These are phyloP conservation scores for Aspergillus versicolor DNA, from an alignment of 2,329 filamentous ascomycete species.

Conservation along the genomic window DNA sequence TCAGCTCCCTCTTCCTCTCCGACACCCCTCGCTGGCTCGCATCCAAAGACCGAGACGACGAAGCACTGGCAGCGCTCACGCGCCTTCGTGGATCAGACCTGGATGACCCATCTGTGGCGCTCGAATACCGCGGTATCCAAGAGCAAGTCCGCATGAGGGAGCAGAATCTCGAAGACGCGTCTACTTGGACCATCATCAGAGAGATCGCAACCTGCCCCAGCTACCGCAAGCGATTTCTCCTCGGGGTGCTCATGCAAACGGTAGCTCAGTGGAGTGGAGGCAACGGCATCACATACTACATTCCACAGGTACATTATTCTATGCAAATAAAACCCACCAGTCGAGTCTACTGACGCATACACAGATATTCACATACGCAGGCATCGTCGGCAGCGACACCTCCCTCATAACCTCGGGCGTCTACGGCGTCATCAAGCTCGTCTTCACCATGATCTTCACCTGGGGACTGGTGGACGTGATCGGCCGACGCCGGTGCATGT, in stretches of 20 bases:
- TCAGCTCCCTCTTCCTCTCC: constrained; percentile 50
- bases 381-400: constrained; percentile 44
- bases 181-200: constrained; percentile 46
- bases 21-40: constrained; percentile 59
- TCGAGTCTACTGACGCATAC: too few species aligned
- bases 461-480: constrained; percentile 56
- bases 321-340: too few species aligned
- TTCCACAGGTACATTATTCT: constrained; percentile 31
- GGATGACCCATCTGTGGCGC: constrained; percentile 12
- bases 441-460: constrained; percentile 58
- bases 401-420: constrained; percentile 56
- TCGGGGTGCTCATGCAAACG: constrained; percentile 55
- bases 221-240: constrained; percentile 54
- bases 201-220: constrained; percentile 48
- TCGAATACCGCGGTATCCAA: constrained; percentile 46
- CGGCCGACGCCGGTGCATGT: constrained; percentile 52
- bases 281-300: constrained; percentile 60
- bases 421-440: constrained; percentile 57
- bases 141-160: too few species aligned
- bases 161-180: constrained; percentile 37
- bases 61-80: constrained; percentile 48
- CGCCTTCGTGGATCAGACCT: constrained; percentile 48
- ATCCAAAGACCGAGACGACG: constrained; percentile 48
- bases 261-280: constrained; percentile 59
- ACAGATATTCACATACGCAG: constrained; percentile 54